Percentiles rank a stretch among this genome's conserved stretches.
phyloP scores from a whole-genome alignment of 371 early-diverging fungal genomes.

The Apophysomyces ossiformis region DNA sequence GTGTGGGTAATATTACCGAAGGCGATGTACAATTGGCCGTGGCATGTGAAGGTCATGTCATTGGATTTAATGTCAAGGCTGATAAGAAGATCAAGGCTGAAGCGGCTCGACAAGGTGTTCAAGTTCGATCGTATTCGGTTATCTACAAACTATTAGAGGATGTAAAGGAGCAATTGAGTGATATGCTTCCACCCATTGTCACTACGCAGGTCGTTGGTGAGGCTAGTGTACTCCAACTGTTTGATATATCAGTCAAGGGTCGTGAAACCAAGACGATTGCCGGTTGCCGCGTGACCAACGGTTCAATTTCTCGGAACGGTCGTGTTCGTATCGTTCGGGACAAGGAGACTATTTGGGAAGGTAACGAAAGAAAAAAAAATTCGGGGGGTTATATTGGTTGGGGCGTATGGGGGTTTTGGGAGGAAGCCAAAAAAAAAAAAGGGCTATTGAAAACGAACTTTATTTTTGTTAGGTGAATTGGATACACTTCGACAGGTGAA shows the following conservation, averaged over 20 bases:
- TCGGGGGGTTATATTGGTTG: neutral
- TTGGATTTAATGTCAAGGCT: constrained; percentile 89
- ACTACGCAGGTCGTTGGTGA: constrained; percentile 84
- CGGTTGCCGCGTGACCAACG: constrained; percentile 86
- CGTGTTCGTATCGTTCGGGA: constrained; percentile 73
- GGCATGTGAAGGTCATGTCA: constrained; percentile 68
- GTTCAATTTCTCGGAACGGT: constrained; percentile 65
- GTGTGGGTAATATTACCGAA: constrained; percentile 87
- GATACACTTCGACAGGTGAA: constrained; percentile 80
- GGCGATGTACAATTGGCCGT: constrained; percentile 79
- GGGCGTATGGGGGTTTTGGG: too few relatives aligned
- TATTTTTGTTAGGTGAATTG: constrained; percentile 47
- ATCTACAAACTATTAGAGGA: constrained; percentile 93
- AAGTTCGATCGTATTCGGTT: constrained; percentile 72
- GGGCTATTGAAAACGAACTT: neutral
- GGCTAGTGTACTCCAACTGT: constrained; percentile 84
- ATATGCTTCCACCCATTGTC: constrained; percentile 80
- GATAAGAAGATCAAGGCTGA: constrained; percentile 72
- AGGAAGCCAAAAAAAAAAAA: neutral
- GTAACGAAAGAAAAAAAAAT: constrained; percentile 29
- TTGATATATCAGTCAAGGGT: constrained; percentile 78
- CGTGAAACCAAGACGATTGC: constrained; percentile 71
- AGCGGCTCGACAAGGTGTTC: constrained; percentile 69
- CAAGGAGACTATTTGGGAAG: constrained; percentile 72
- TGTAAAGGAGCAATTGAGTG: constrained; percentile 76